These are phyloP conservation scores for Emergomyces africanus DNA, from an alignment of 2,329 filamentous ascomycete species.

Conservation along the genomic window DNA sequence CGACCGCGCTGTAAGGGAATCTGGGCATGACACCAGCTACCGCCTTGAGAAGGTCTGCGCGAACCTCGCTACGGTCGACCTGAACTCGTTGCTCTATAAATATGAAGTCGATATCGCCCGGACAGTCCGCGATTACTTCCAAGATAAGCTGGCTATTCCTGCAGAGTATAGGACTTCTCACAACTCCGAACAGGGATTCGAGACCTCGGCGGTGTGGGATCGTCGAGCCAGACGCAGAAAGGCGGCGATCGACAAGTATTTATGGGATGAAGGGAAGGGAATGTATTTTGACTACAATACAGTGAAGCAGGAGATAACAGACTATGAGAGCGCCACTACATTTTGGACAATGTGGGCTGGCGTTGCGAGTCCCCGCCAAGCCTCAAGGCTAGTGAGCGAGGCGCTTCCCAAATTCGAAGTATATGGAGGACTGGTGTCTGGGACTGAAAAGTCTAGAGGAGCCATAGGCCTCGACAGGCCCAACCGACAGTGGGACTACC, in stretches of 20 bases:
- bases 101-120: constrained; percentile 90
- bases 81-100: constrained; percentile 92
- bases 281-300: constrained; percentile 99
- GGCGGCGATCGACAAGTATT: constrained; percentile 75
- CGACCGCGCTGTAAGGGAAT: constrained; percentile 89
- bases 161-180: constrained; percentile 62
- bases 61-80: constrained; percentile 81
- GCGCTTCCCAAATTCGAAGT: constrained; percentile 81
- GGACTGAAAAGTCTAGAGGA: constrained; percentile 80
- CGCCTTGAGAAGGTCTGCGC: constrained; percentile 79
- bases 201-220: constrained; percentile 83
- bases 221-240: constrained; percentile 75
- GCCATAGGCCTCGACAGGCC: constrained; percentile 66
- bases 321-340: constrained; percentile 83
- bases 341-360: constrained; percentile 98
- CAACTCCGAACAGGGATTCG: constrained; percentile 53
- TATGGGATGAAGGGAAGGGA: constrained; percentile 83
- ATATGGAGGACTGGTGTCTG: constrained; percentile 75
- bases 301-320: constrained; percentile 61
- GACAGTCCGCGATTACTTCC: constrained; percentile 72
- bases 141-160: constrained; percentile 70
- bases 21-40: constrained; percentile 92
- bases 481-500: constrained; percentile 97
- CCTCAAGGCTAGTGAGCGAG: constrained; percentile 65
- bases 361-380: constrained; percentile 71